Base-by-base conservation (phyloP, 257 asterid genomes). In the Solanum habrochaites region DNA sequence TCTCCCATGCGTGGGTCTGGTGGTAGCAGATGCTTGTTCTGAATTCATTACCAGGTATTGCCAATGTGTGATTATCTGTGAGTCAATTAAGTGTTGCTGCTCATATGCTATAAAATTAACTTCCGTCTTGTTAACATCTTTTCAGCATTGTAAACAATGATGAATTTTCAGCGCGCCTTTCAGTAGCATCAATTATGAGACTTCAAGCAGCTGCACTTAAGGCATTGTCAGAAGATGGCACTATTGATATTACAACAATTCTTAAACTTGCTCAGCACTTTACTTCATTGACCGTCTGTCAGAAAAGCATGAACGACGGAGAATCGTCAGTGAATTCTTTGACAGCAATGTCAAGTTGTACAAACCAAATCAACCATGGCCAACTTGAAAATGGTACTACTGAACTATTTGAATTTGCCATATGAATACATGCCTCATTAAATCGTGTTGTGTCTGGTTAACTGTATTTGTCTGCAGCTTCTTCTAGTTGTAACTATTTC, bases 91-190 rank as follows among this genome's bases (percentile, higher is more conserved):
- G 40, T 74, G 47, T 72, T 56, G 66, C 27, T 75, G 75, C 31
- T 75, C 37, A 45, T 75, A 75, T 75, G 62, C 78, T 37, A 35
- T 56, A 47, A 75, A 77, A 73, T 80, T 86, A 67, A 88, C 73
- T 45, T 75, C n/a, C 40, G 1, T 25, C 42, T n/a, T 88, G 18
- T 67, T 70, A 58, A 83, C 52, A 52, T 89, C 77, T 45, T 31
- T 56, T 42, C 91, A 89, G 91, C 86, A 69, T 89, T 31, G 82
- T 89, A 43, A 67, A 85, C 85, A 85, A 87, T 78, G 86, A 89
- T 87, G 91, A 89, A 73, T 89, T 89, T 83, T 87, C 91, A 80
- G 62, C 91, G 27, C 91, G 91, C 40, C 88, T 89, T 70, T 89
- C 91, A 13, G 90, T 89, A 42, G 90, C 90, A 31, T 89, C 91